phyloP scores from a whole-genome alignment of 2,329 filamentous ascomycete species.

The Amesomyces nigricolor region DNA sequence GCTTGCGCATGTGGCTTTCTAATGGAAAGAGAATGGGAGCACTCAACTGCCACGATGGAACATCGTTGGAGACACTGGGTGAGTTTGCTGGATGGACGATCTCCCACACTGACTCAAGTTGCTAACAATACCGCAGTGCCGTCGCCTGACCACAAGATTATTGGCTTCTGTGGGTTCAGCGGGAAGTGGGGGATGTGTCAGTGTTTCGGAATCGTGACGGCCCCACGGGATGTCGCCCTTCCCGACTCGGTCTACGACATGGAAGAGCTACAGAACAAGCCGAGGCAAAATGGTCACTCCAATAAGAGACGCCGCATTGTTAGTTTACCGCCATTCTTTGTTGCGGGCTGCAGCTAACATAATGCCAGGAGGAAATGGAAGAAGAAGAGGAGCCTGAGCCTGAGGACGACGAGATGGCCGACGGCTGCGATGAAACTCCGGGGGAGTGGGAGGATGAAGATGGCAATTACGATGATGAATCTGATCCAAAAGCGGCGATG shows the following conservation, averaged over 20 bases:
- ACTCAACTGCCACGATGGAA: conserved; percentile 2
- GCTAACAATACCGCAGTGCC: conserved; percentile 11
- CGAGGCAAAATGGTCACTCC: neutral
- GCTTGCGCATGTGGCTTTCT: conserved; percentile 19
- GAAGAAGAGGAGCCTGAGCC: neutral
- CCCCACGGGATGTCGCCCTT: conserved; percentile 35
- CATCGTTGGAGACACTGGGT: conserved; percentile 3
- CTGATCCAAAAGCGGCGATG: conserved; percentile 1
- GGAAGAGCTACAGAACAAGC: conserved; percentile 36
- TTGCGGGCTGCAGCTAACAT: neutral
- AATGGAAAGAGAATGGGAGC: conserved; percentile 18
- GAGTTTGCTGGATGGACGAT: conserved; percentile 1
- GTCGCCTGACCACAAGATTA: conserved; percentile 33
- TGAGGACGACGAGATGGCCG: neutral
- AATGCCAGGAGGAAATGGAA: neutral
- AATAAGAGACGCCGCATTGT: conserved; percentile 7
- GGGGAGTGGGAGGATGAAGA: conserved; percentile 10
- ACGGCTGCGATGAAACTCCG: neutral
- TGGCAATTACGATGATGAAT: conserved; percentile 10
- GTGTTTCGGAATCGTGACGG: conserved; percentile 46
- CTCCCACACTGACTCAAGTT: too few species aligned
- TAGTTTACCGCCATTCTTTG: neutral
- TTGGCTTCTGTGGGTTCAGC: conserved; percentile 43
- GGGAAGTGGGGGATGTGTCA: conserved; percentile 25
- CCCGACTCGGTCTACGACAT: conserved; percentile 38